These are phyloP conservation scores for Flaveria sonorensis DNA, from an alignment of 129 eudicot species.

Conservation along the genomic window DNA sequence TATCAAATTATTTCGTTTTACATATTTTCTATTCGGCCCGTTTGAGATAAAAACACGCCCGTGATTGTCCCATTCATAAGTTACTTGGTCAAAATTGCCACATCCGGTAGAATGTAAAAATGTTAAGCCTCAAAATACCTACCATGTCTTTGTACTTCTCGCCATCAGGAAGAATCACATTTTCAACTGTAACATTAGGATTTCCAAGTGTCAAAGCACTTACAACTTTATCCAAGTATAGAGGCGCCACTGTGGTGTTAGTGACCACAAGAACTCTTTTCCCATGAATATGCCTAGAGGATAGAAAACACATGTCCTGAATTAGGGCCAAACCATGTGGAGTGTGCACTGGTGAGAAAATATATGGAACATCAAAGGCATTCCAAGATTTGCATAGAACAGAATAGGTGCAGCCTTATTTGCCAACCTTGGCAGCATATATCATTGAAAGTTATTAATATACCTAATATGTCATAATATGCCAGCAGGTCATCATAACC, in stretches of 20 bases:
- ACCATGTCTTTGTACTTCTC: conserved; percentile 93
- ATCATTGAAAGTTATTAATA: not conserved
- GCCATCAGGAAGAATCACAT: conserved; percentile 90
- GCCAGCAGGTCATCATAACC: not conserved
- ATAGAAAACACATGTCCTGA: not conserved
- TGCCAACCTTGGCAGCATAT: not conserved
- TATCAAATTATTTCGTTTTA: no score
- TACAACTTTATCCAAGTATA: conserved; percentile 82
- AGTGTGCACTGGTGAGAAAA: not conserved
- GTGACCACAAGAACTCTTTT: conserved; percentile 93
- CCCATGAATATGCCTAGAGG: conserved; percentile 80
- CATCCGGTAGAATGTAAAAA: not conserved
- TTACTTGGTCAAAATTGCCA: not conserved
- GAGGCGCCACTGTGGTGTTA: conserved; percentile 81
- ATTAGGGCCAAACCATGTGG: not conserved
- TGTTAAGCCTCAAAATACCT: conserved; percentile 24
- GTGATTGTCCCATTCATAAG: not conserved
- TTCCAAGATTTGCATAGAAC: not conserved
- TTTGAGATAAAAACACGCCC: not conserved
- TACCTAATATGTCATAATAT: not conserved
- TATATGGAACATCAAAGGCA: not conserved
- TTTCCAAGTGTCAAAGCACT: conserved; percentile 73
- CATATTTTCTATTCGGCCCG: not conserved
- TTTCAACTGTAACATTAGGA: conserved; percentile 76
- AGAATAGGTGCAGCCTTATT: not conserved